phyloP scores from a whole-genome alignment of 2,329 filamentous ascomycete species.

The Cladorrhinum sp. region DNA sequence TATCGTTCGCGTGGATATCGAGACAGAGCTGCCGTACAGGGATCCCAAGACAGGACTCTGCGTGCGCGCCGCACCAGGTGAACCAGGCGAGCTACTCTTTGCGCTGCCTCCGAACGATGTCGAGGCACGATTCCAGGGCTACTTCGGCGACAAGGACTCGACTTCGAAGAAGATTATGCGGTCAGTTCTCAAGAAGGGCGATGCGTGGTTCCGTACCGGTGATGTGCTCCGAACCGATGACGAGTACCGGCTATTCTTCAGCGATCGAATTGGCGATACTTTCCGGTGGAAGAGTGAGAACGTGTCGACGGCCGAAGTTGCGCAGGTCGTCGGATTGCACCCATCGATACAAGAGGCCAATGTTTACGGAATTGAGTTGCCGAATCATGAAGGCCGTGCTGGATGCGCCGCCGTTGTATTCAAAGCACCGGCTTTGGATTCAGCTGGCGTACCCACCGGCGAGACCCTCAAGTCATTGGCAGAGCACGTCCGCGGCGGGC shows the following conservation, averaged over 20 bases:
- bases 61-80: conserved; percentile 52
- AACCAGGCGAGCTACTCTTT: conserved; percentile 74
- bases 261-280: conserved; percentile 75
- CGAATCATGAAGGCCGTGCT: conserved; percentile 77
- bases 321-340: conserved; percentile 68
- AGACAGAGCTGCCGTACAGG: conserved; percentile 65
- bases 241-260: conserved; percentile 74
- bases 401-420: conserved; percentile 74
- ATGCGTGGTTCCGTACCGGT: conserved; percentile 82
- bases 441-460: conserved; percentile 46
- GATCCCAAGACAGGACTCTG: conserved; percentile 70
- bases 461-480: conserved; percentile 58
- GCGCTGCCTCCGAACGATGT: conserved; percentile 65
- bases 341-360: conserved; percentile 71
- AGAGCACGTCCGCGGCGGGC: conserved; percentile 49
- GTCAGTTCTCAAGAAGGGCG: conserved; percentile 69
- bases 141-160: conserved; percentile 70
- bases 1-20: conserved; percentile 69
- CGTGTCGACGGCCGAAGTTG: conserved; percentile 77
- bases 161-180: conserved; percentile 71
- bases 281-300: conserved; percentile 83
- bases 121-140: conserved; percentile 70
- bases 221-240: conserved; percentile 70
- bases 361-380: conserved; percentile 78
- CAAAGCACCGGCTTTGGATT: conserved; percentile 37